phyloP scores from a whole-genome alignment of 2,329 filamentous ascomycete species.

The Neofusicoccum sp. region DNA sequence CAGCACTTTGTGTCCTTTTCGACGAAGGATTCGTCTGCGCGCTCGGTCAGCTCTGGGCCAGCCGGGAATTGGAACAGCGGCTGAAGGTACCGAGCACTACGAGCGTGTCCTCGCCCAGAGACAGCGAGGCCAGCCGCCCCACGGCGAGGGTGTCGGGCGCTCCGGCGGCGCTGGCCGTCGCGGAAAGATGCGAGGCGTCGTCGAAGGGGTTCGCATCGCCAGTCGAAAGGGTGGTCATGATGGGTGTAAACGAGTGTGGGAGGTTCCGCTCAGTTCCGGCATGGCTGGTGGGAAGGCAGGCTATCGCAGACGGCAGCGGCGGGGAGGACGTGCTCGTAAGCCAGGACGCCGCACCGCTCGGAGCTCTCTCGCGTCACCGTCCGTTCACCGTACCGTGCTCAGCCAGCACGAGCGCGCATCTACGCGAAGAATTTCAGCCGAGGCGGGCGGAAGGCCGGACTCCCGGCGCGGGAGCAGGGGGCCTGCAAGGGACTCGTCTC shows the following conservation, averaged over 20 bases:
- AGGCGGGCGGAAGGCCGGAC: background rate
- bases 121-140: slow-evolving; percentile 59
- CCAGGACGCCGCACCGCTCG: slow-evolving; percentile 7
- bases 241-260: slow-evolving; percentile 4
- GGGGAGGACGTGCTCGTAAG: slow-evolving; percentile 7
- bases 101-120: slow-evolving; percentile 59
- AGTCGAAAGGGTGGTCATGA: background rate
- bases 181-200: background rate
- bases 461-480: background rate
- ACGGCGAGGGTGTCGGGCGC: slow-evolving; percentile 48
- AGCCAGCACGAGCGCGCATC: background rate
- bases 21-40: slow-evolving; percentile 52
- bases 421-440: slow-evolving; percentile 6
- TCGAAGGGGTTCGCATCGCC: background rate
- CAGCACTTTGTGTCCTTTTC: slow-evolving; percentile 55
- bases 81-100: slow-evolving; percentile 52
- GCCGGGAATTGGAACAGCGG: background rate
- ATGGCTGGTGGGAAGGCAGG: background rate
- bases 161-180: background rate
- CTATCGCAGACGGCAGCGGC: background rate
- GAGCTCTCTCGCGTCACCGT: slow-evolving; percentile 7
- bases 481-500: slow-evolving; percentile 8
- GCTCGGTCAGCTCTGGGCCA: background rate
- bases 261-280: slow-evolving; percentile 10
- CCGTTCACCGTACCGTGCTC: slow-evolving; percentile 1